Percentiles rank a stretch among this genome's conserved stretches.
Evolutionary conservation across 305 asterid genomes (phyloP).

Genomic region (Coffea humblotiana): DNA sequence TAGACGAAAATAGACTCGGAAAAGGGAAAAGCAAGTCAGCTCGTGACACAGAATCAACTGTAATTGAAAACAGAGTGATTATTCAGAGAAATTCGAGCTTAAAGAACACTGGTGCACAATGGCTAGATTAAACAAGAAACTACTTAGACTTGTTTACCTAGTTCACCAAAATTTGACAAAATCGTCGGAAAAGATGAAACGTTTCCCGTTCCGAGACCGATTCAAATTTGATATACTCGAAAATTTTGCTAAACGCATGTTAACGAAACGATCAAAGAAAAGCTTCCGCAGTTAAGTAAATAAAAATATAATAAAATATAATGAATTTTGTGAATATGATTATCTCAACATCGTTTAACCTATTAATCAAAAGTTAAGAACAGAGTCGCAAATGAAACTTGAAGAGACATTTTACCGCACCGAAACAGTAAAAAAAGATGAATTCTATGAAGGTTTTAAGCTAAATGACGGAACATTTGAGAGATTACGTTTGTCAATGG

Average conservation of each 20-base stretch:
- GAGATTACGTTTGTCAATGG: conserved; percentile 73
- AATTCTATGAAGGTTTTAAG: too few species aligned
- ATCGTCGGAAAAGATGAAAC: background rate
- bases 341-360: background rate
- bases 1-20: background rate
- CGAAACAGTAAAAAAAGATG: background rate
- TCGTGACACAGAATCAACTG: background rate
- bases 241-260: background rate
- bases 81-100: background rate
- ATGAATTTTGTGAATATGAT: background rate
- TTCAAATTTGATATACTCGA: background rate
- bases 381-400: background rate
- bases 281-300: background rate
- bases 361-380: background rate
- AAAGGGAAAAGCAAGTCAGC: background rate
- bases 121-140: background rate
- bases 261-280: background rate
- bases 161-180: background rate
- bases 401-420: background rate
- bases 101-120: background rate
- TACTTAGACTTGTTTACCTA: background rate
- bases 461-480: background rate
- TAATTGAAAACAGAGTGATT: background rate
- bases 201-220: background rate
- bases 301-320: background rate